Base-by-base conservation (phyloP, 2,329 filamentous ascomycete genomes). In the Diplodia sapinea region DNA sequence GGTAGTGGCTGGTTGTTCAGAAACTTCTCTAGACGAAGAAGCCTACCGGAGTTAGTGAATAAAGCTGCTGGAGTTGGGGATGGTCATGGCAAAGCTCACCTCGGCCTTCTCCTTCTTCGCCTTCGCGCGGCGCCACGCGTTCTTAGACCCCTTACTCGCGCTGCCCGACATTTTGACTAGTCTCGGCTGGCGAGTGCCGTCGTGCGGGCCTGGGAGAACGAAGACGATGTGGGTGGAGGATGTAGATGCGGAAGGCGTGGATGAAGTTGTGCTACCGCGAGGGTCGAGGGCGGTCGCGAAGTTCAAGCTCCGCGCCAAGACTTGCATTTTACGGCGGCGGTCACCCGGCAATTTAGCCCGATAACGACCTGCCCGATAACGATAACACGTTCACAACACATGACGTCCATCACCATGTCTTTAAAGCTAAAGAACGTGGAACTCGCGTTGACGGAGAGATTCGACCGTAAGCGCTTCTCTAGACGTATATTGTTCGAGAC, bases 61-160 rank as follows among this genome's bases (percentile, higher is more conserved):
- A 8, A 20, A 23, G 31, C 12, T 40, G 40, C 15, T 3, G 23
- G 36, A n/a, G 31, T 33, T 56, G 49, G 55, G 12, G 61, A 54
- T 17, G 38, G 8, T 23, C 20, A 9, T 23, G 12, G 40, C 13
- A 23, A 20, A 62, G 71, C 78, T 82, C 78, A 86, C 82, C 72
- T 87, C 80, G 75, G 89, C 89, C 82, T 96, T 96, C 77, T 92
- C 88, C 74, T 93, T 91, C 89, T 97, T 97, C 87, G 95, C 97
- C 84, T 94, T 94, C 59, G 93, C 91, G 79, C 94, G 89, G 79
- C 93, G 88, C 84, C 94, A 90, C 81, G 96, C 93, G 81, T 97
- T 97, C 84, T 97, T 98, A 78, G 91, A 40, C 40, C 29, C 33
- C 26, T 56, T 50, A 40, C 57, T 52, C 33, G 64, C 29, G 38